Conservation (phyloP, 192 early-diverging fungal species). For the Chytriomyces sp. region DNA sequence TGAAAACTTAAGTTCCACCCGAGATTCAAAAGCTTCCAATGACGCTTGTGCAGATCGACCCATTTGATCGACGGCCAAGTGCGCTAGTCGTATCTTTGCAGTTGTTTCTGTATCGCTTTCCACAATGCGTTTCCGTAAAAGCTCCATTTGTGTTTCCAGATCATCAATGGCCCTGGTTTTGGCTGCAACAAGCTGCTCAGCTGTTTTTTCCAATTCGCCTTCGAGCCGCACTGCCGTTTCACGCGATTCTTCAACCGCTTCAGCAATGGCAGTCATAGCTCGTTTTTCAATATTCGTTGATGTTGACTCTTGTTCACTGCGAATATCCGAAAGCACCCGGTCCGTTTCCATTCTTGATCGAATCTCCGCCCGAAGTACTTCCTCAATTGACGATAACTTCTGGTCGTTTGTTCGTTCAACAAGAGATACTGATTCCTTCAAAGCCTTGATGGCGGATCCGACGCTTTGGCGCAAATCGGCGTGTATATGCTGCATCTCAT, state of each 20-base stretch:
- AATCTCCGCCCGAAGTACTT: constrained; percentile 47
- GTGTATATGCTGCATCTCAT: constrained; percentile 29
- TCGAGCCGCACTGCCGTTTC: constrained; percentile 6
- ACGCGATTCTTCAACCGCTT: constrained; percentile 28
- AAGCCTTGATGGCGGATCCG: constrained; percentile 28
- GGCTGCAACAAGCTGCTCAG: constrained; percentile 35
- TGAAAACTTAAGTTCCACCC: constrained; percentile 17
- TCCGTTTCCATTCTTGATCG: constrained; percentile 39
- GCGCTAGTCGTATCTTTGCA: constrained; percentile 24
- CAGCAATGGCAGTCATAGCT: constrained; percentile 24
- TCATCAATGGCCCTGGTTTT: constrained; percentile 42
- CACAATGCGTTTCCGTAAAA: constrained; percentile 35
- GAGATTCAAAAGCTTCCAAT: constrained; percentile 29
- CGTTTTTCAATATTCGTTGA: constrained; percentile 3
- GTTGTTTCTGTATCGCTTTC: constrained; percentile 33
- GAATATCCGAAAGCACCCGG: not conserved
- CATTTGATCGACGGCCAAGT: constrained; percentile 22
- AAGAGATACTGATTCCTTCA: constrained; percentile 39
- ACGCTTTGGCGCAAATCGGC: constrained; percentile 24
- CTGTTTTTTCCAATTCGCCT: constrained; percentile 32
- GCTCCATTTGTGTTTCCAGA: constrained; percentile 40
- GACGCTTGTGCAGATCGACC: constrained; percentile 20
- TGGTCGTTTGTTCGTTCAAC: constrained; percentile 35
- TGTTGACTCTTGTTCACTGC: not conserved
- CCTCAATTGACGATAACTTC: constrained; percentile 34